phyloP scores from a whole-genome alignment of 2,329 filamentous ascomycete species.

The Pseudogymnoascus sp. region DNA sequence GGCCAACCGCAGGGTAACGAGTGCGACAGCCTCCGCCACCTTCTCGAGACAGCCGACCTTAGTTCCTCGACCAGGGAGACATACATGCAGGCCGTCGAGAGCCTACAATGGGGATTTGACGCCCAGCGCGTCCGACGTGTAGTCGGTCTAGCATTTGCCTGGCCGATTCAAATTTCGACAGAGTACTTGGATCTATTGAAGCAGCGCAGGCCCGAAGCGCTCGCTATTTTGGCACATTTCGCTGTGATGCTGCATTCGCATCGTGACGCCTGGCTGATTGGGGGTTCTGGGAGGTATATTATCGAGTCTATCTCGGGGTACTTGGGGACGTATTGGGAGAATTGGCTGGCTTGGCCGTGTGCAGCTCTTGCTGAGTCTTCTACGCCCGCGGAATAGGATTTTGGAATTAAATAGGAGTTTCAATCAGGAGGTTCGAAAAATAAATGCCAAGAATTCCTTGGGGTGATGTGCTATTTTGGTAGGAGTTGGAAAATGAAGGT shows the following conservation, averaged over 20 bases:
- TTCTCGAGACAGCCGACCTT: constrained; percentile 11
- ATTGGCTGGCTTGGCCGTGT: constrained; percentile 13
- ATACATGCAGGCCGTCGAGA: constrained; percentile 13
- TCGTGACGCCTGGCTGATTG: constrained; percentile 23
- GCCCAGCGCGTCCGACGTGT: background rate
- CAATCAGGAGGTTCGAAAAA: background rate
- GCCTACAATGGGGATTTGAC: constrained; percentile 19
- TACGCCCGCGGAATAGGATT: background rate
- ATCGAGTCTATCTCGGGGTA: constrained; percentile 19
- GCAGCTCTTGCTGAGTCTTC: background rate
- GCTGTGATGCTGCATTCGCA: constrained; percentile 29
- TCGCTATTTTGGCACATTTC: constrained; percentile 34
- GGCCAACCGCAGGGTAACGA: constrained; percentile 1
- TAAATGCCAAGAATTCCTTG: background rate
- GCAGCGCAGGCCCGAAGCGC: constrained; percentile 28
- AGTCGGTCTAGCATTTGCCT: constrained; percentile 26
- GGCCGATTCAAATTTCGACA: constrained; percentile 31
- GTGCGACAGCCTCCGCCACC: constrained; percentile 11
- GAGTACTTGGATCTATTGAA: constrained; percentile 30
- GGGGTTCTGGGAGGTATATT: constrained; percentile 21
- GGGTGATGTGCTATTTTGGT: background rate
- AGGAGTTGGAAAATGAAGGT: background rate
- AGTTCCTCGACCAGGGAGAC: constrained; percentile 9
- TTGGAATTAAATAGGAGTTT: background rate
- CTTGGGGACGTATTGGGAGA: constrained; percentile 18